Evolutionary conservation across 257 asterid genomes (phyloP), one percentile per base, ranked within the genome.

Genomic region (Eustoma russellianum): DNA sequence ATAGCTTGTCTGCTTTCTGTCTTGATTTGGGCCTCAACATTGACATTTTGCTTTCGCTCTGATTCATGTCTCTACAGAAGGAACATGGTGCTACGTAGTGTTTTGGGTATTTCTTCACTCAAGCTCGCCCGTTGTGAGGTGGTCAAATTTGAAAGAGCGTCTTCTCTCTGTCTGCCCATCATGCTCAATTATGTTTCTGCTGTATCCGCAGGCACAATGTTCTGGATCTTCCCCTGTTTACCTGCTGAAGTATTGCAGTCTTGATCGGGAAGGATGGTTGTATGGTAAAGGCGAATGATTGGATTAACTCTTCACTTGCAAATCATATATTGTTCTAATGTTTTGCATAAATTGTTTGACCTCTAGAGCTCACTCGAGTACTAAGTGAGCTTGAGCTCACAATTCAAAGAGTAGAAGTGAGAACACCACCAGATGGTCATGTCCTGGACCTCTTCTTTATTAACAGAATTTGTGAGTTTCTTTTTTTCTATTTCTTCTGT

Each of bases 81-180:
- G 95, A 40, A 70, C 59, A 73, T 89, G 95, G 97, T 83, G 97
- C 76, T 89, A 75, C 63, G 53, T 89, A 33, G 68, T 85, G 53
- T 62, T 89, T 7, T 85, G 90, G 93, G 81, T 79, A 33, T 63
- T 50, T 69, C 93, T 88, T 62, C 77, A 63, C 52, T 62, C 79
- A 17, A 74, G 53, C 53, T 73, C 85, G 17, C 63, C 60, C 35
- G 52, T 13, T 53, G 77, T 81, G 63, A 77, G 71, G 61, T 89
- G 95, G 97, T 61, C 60, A 61, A 79, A 62, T 70, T 57, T 89
- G 81, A 83, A 79, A 67, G 86, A 79, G 18, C 85, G 88, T 24
- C 82, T 89, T 55, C 60, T 77, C 2, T 83, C 93, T 10, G 53
- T 83, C 18, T 81, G 94, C 50, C 95, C 97, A 5, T 66, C 93